Evolutionary conservation across 2,329 filamentous ascomycete genomes (phyloP), one percentile per base, ranked within the genome.

Genomic region (Colletotrichum viniferum): DNA sequence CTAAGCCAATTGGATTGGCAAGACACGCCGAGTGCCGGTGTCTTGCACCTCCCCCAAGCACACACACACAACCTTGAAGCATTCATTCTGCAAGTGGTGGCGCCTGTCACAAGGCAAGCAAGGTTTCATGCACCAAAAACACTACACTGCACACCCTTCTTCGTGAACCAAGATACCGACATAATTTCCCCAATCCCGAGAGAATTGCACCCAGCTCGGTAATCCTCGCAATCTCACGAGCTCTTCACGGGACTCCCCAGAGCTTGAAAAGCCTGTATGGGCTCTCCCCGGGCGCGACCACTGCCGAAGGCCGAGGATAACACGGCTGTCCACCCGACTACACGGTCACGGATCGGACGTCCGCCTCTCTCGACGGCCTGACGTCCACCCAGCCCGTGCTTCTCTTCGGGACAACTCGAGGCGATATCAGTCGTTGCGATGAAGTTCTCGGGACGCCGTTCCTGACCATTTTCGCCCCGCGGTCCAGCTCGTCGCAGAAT

Each of bases 391-490:
- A 32, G 52, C 32, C 18, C 32, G 21, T 56, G 21, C 26, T 24
- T 43, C 28, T 21, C 13, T 73, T 75, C 73, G 73, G 73, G 73
- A 75, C 34, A 75, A 70, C 62, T 75, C 73, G 67, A 75, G 38
- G 73, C 73, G 73, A 71, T 67, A 55, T 63, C 70, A 69, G 62
- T 67, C 76, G 67, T 69, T 77, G 63, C 38, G 13, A 38, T 55
- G 28, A 26, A 16, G 48, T 36, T n/a, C 64, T 36, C 48, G 36
- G 24, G 43, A 68, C 9, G 48, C 70, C 73, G 77, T 79, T 70
- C 77, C 79, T 78, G 78, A 76, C 76, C 76, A 76, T 80, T 80
- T 78, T 80, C 78, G 79, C 78, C 62, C 56, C 72, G 65, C 65
- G 64, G 65, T 68, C 24, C 56, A 43, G 36, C 56, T 24, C 18